Evolutionary conservation across 2,329 filamentous ascomycete species (phyloP).

Genomic region (Diaporthe ilicicola): DNA sequence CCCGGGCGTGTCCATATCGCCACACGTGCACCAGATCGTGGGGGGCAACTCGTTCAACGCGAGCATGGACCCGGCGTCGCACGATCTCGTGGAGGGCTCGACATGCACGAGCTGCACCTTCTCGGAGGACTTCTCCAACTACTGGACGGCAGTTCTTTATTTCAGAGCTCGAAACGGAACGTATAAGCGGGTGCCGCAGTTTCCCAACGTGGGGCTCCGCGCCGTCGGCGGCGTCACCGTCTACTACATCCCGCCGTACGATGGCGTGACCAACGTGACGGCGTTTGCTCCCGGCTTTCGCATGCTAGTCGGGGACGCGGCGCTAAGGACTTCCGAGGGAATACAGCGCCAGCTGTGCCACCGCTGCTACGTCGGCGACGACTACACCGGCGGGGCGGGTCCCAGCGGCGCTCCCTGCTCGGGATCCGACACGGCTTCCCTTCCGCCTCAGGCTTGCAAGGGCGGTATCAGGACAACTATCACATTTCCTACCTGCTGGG

Average conservation of each 20-base stretch:
- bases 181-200: conserved; percentile 25
- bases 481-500: conserved; percentile 59
- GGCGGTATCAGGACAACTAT: conserved; percentile 57
- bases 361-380: conserved; percentile 47
- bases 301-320: conserved; percentile 51
- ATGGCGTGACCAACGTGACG: conserved; percentile 37
- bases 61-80: conserved; percentile 42
- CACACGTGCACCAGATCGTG: conserved; percentile 64
- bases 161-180: conserved; percentile 25
- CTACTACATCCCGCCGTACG: conserved; percentile 42
- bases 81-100: conserved; percentile 40
- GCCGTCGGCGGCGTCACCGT: conserved; percentile 50
- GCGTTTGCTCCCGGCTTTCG: conserved; percentile 51
- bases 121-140: conserved; percentile 26
- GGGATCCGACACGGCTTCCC: conserved; percentile 46
- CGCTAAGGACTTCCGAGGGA: conserved; percentile 36
- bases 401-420: not conserved
- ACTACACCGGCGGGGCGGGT: not conserved
- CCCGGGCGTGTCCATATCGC: conserved; percentile 54
- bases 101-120: conserved; percentile 40
- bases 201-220: conserved; percentile 49
- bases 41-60: conserved; percentile 55
- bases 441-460: conserved; percentile 50
- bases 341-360: conserved; percentile 35
- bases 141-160: conserved; percentile 25